A percentile compares a stretch with the other conserved stretches of the same genome.
Evolutionary conservation across 2,329 filamentous ascomycete species (phyloP).

Genomic region (Graphiopsis chlorocephala): DNA sequence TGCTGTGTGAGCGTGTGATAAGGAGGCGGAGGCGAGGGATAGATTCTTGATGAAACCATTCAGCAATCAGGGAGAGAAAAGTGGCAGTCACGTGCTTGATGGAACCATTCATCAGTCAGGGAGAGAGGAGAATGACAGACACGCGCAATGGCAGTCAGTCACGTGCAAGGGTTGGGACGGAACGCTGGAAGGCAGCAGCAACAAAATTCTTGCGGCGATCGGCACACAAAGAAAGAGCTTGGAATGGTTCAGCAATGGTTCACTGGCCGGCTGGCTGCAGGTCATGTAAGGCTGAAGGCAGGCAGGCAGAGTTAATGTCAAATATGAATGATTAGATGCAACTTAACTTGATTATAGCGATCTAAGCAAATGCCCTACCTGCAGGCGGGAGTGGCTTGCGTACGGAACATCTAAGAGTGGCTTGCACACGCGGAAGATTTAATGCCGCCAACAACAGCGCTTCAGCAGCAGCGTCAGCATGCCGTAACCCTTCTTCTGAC

Average conservation of each 20-base stretch:
- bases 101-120: neutral
- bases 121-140: neutral
- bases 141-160: too few species aligned
- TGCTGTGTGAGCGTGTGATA: neutral
- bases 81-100: neutral
- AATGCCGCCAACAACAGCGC: neutral
- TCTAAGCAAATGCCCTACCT: neutral
- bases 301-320: neutral
- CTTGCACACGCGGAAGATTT: slow-evolving; percentile 1
- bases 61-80: neutral
- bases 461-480: neutral
- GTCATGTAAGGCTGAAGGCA: slow-evolving; percentile 4
- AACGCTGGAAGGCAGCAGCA: neutral
- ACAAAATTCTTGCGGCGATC: slow-evolving; percentile 8
- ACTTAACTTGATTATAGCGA: too few species aligned
- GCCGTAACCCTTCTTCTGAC: neutral
- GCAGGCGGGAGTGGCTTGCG: neutral
- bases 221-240: neutral
- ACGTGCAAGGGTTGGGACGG: neutral
- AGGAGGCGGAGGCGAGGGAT: neutral
- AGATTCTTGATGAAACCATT: neutral
- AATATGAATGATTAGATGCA: neutral
- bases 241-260: neutral
- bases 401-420: neutral
- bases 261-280: neutral